phyloP scores from a whole-genome alignment of 768 basidiomycete species.

The Termitomyces sp. region DNA sequence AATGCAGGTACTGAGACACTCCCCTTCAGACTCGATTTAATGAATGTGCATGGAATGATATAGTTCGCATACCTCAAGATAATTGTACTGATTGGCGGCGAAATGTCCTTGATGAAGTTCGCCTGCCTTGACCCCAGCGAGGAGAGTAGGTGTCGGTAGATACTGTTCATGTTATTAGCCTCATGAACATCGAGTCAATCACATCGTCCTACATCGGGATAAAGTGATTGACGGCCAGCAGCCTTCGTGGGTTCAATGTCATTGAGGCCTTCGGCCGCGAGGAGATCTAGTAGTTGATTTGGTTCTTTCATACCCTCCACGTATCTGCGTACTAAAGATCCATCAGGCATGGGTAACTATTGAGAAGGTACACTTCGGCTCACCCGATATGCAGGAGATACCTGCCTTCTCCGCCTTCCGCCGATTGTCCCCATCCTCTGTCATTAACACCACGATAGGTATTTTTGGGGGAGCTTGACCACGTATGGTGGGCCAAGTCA shows the following conservation, averaged over 20 bases:
- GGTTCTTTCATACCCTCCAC: conserved; percentile 68
- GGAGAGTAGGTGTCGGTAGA: conserved; percentile 59
- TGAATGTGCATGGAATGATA: neutral
- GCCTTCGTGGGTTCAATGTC: conserved; percentile 59
- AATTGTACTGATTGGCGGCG: conserved; percentile 94
- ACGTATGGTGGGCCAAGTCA: conserved; percentile 45
- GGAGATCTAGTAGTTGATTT: conserved; percentile 69
- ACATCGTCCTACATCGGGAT: conserved; percentile 58
- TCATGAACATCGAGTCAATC: neutral
- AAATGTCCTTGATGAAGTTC: conserved; percentile 90
- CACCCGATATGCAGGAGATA: conserved; percentile 61
- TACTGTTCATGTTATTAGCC: conserved; percentile 47
- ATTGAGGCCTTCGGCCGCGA: conserved; percentile 63
- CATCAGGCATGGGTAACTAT: neutral
- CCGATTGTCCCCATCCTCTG: conserved; percentile 85
- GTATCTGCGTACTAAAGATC: conserved; percentile 62
- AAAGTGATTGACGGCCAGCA: conserved; percentile 53
- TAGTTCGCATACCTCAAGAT: conserved; percentile 65
- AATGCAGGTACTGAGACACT: conserved; percentile 72
- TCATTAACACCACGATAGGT: conserved; percentile 74
- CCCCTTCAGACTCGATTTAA: conserved; percentile 41
- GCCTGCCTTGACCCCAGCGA: conserved; percentile 82
- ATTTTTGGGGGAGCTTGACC: conserved; percentile 37
- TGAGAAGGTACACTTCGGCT: conserved; percentile 1
- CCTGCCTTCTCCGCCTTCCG: conserved; percentile 65